Conservation (phyloP, 75 land plant species). For the Sequoia sempervirens region DNA sequence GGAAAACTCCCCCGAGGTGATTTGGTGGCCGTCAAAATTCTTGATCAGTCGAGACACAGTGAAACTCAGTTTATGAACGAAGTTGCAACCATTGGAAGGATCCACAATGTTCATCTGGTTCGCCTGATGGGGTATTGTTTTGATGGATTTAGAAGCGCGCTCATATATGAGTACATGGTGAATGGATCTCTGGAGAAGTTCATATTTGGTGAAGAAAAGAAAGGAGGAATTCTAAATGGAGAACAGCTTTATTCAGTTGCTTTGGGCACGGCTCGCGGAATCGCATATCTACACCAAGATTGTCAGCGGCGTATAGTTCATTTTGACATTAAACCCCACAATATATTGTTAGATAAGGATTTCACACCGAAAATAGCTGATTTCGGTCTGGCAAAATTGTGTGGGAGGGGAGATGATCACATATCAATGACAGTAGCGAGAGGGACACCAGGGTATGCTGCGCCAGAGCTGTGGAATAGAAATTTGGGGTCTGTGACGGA, state of each 20-base stretch:
- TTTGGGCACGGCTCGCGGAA: conserved; percentile 30
- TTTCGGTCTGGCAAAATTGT: conserved; percentile 35
- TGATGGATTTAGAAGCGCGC: no score
- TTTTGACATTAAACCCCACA: conserved; percentile 61
- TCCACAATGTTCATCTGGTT: no score
- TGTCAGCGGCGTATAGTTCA: conserved; percentile 41
- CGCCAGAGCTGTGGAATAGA: conserved; percentile 15
- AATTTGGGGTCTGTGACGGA: conserved; percentile 1
- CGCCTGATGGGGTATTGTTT: no score
- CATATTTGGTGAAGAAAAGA: conserved; percentile 4
- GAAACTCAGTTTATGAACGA: no score
- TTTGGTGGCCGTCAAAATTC: no score
- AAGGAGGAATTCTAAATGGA: conserved; percentile 5
- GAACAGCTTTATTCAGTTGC: conserved; percentile 22
- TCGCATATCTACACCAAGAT: conserved; percentile 51
- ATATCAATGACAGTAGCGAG: not conserved
- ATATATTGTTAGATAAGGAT: conserved; percentile 43
- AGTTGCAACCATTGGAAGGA: no score
- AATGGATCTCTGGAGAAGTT: conserved; percentile 19
- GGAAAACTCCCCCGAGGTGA: no score
- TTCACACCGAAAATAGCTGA: conserved; percentile 56
- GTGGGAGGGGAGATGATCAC: conserved; percentile 9
- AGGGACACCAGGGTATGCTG: conserved; percentile 21
- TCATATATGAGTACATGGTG: conserved; percentile 3
- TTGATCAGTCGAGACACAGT: no score